Conservation (phyloP, 1,139 yeast species). For the Meyerozyma athensensis region DNA sequence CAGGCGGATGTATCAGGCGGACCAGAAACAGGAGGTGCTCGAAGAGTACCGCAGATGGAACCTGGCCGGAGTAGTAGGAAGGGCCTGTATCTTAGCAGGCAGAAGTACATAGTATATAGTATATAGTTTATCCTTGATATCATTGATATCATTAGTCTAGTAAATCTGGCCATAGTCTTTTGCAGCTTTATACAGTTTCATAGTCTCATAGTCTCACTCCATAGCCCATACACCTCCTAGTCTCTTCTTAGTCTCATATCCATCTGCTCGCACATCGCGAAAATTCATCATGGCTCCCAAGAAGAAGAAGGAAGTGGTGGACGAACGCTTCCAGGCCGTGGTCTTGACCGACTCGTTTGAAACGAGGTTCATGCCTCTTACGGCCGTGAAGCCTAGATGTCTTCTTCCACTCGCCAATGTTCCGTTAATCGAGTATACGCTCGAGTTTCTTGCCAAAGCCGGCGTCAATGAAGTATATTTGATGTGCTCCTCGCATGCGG, state of each 20-base stretch:
- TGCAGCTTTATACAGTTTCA: too few species aligned
- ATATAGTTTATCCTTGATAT: too few species aligned
- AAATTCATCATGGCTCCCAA: slow-evolving; percentile 39
- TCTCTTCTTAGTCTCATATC: too few species aligned
- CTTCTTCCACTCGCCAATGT: slow-evolving; percentile 86
- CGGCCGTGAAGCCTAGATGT: slow-evolving; percentile 82
- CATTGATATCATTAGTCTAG: too few species aligned
- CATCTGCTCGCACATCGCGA: slow-evolving; percentile 6
- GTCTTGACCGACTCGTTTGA: slow-evolving; percentile 92
- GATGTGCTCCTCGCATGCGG: slow-evolving; percentile 89
- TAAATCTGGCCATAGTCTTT: too few species aligned
- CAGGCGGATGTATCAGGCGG: slow-evolving; percentile 34
- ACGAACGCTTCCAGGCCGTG: slow-evolving; percentile 83
- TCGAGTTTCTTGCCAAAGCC: slow-evolving; percentile 88
- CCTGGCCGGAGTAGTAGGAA: slow-evolving; percentile 2
- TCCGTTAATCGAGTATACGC: slow-evolving; percentile 89
- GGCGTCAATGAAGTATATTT: slow-evolving; percentile 86
- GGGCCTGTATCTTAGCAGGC: too few species aligned
- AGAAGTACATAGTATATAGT: too few species aligned
- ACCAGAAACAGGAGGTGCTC: slow-evolving; percentile 21
- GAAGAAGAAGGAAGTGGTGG: slow-evolving; percentile 56
- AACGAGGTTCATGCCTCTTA: slow-evolving; percentile 87
- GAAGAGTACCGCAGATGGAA: slow-evolving; percentile 21
- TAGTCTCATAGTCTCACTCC: too few species aligned
- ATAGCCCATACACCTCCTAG: too few species aligned